Evolutionary conservation across 768 basidiomycete species (phyloP), one percentile per base, ranked within the genome.

Genomic region (Amylocystis lapponica): DNA sequence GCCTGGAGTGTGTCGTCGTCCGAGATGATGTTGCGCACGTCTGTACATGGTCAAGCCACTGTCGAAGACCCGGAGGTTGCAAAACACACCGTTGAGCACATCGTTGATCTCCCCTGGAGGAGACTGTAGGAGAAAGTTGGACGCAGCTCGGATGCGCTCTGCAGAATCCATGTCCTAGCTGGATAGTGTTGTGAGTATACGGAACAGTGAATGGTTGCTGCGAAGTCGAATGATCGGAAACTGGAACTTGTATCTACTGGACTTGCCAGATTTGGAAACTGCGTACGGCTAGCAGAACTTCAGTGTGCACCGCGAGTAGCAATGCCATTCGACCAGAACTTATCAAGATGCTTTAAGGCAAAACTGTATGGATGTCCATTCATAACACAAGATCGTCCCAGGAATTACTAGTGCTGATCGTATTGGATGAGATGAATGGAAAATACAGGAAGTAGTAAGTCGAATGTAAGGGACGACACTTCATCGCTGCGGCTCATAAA

Each of bases 61-160:
- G 23, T 9, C 17, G 38, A 30, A 36, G 9, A 36, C 22, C 13
- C 7, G 29, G 20, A 29, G 33, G 33, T 48, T 36, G n/a, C 34
- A 34, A 41, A 36, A 36, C 65, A 49, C 47, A 89, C 91, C 92
- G 55, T 89, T 89, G 41, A 97, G 71, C 14, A 96, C 93, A 67
- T 97, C 94, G 63, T 95, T 96, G 52, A 97, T 92, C 69, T 98
- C 88, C 34, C 94, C 94, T 1, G 94, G 94, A 20, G 94, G 94
- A 1, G 90, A 82, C 60, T 96, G 94, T 1, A 89, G 72, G 23
- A 98, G 69, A 56, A 96, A 88, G 25, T 71, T 72, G 20, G 86
- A 81, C 19, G 86, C 93, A 7, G 76, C 74, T 56, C 79, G 69
- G 35, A 89, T 79, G 22, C 83, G 79, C 56, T 84, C 80, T 40